Percentiles rank a stretch among this genome's conserved stretches.
Evolutionary conservation across 257 asterid genomes (phyloP).

Genomic region (Ligustrum vulgare): DNA sequence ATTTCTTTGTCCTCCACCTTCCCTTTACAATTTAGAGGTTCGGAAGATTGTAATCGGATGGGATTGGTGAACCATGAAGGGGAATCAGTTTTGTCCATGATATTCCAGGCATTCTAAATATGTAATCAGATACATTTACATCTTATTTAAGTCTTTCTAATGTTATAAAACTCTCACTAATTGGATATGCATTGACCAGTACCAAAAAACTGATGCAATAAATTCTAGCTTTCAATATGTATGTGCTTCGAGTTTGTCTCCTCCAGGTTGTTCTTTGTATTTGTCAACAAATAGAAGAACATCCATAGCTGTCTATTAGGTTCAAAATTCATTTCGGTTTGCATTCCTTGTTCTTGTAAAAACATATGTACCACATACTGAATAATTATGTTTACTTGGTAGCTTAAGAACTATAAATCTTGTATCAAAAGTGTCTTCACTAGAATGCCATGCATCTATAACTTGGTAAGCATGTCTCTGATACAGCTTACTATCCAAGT

Average conservation of each 20-base stretch:
- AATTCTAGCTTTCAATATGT: not conserved
- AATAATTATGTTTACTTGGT: not conserved
- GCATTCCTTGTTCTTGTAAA: not conserved
- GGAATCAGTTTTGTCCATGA: not conserved
- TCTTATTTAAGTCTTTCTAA: not conserved
- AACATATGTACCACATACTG: not conserved
- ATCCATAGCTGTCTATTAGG: not conserved
- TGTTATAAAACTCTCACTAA: not conserved
- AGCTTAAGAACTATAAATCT: not conserved
- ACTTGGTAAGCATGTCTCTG: not conserved
- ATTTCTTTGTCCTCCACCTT: not conserved
- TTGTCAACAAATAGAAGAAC: not conserved
- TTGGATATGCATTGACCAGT: not conserved
- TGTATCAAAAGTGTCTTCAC: not conserved
- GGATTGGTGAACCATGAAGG: constrained; percentile 4
- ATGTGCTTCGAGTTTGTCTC: not conserved
- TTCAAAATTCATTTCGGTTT: not conserved
- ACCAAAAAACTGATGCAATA: not conserved
- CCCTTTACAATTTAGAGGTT: not conserved
- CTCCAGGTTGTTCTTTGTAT: not conserved
- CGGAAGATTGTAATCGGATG: not conserved
- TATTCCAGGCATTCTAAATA: not conserved
- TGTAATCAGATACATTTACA: not conserved
- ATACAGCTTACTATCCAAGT: not conserved
- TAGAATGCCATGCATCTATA: not conserved